These are phyloP conservation scores for Chlamydomonas sp. DNA, from an alignment of 139 green algal species.

Conservation along the genomic window DNA sequence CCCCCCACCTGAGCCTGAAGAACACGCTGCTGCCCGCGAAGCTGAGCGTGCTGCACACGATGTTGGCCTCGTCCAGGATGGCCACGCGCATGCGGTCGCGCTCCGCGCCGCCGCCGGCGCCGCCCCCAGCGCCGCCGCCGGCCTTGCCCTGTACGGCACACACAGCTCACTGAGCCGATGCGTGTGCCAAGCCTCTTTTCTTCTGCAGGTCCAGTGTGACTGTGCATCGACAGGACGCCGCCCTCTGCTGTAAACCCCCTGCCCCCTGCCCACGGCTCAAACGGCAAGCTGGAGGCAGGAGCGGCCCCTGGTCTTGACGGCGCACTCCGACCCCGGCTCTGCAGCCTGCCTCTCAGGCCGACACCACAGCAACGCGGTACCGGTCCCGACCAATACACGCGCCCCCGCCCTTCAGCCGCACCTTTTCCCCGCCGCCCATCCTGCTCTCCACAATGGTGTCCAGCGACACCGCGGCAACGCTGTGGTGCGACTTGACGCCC, in stretches of 20 bases:
- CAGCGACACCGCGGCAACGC: conserved; percentile 69
- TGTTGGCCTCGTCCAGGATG: conserved; percentile 83
- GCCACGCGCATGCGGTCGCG: conserved; percentile 58
- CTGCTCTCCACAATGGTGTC: conserved; percentile 69
- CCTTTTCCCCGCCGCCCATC: conserved; percentile 40
- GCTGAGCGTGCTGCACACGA: conserved; percentile 86
- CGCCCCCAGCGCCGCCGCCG: background rate
- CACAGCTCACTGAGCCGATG: too few relatives aligned
- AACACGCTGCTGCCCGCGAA: conserved; percentile 62
- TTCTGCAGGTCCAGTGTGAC: too few relatives aligned
- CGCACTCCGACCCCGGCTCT: too few relatives aligned
- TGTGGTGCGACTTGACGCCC: conserved; percentile 83
- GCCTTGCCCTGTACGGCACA: background rate
- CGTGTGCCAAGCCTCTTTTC: too few relatives aligned
- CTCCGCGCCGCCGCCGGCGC: conserved; percentile 37
- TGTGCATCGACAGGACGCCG: too few relatives aligned
- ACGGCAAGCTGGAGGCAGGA: too few relatives aligned
- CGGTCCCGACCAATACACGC: background rate
- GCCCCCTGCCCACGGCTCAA: too few relatives aligned
- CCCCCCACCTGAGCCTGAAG: conserved; percentile 15
- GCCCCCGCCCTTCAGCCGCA: background rate
- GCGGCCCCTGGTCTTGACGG: too few relatives aligned
- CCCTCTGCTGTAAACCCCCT: too few relatives aligned
- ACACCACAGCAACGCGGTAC: background rate
- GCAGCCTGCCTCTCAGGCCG: too few relatives aligned